Base-by-base conservation (phyloP, 2,329 filamentous ascomycete species). In the Fusarium dimerum region DNA sequence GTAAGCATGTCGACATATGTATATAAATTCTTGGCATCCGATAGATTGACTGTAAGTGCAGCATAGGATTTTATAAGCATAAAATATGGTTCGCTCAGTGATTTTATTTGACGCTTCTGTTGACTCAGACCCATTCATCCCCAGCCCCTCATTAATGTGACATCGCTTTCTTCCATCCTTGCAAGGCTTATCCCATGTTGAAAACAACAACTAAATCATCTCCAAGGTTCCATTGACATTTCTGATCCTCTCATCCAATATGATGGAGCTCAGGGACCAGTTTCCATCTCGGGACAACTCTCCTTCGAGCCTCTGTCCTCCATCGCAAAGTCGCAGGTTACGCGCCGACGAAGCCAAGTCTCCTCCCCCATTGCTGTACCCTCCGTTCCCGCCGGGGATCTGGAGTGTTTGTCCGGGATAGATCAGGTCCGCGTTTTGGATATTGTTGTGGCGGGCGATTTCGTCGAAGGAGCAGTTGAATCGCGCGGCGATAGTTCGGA, bases 381-480 rank as follows among this genome's bases (percentile, higher is more conserved):
- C 20, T 26, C 60, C 55, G 29, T 56, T 59, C 2, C 61, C 60
- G 6, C 66, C 64, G 9, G 73, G 72, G 1, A 76, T 51, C 48
- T 69, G 62, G 3, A 76, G 65, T 3, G 64, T 66, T 62, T 76
- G 74, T 2, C 74, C 74, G 0, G 74, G 73, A 52, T 73, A 73
- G 53, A 76, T 76, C 62, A 74, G 52, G 41, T 76, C 73, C 6
- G 73, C 71, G 59, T 76, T 75, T 49, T 57, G 49, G 50, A 76
- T 71, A 56, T 66, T 66, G 57, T 76, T 76, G 34, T 63, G 64
- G 17, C 70, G 61, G 10, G 71, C 73, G 38, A 76, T 68, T 20
- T 75, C 73, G 34, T 76, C 70, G 36, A 68, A 75, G 15, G 63
- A 66, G 44, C 61, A 60, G 46, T 64, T 62, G 45, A 68, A 68